Evolutionary conservation across 2,329 filamentous ascomycete species (phyloP).

Genomic region (Botryotinia globosa): DNA sequence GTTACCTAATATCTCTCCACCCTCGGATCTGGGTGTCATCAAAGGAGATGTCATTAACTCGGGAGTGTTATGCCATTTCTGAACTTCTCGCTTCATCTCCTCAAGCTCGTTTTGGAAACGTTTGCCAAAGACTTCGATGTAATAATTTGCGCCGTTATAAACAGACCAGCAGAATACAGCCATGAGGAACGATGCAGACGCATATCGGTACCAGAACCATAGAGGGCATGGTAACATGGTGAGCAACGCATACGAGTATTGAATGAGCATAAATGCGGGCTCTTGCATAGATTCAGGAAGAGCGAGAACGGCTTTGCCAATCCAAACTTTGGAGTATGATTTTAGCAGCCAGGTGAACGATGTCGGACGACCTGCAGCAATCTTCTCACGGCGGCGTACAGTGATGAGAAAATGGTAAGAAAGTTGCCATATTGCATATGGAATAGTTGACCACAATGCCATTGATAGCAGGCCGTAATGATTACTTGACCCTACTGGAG

Average conservation of each 20-base stretch:
- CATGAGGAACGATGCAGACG: conserved; percentile 72
- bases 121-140: conserved; percentile 97
- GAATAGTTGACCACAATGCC: conserved; percentile 91
- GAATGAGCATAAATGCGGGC: conserved; percentile 90
- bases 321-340: conserved; percentile 85
- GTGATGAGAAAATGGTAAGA: conserved; percentile 94
- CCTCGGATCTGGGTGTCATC: conserved; percentile 40
- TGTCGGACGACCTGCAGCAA: conserved; percentile 89
- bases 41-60: conserved; percentile 46
- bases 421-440: conserved; percentile 91
- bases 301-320: conserved; percentile 79
- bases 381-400: conserved; percentile 90
- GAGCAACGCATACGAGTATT: conserved; percentile 83
- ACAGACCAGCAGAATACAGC: conserved; percentile 91
- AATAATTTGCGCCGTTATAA: conserved; percentile 95
- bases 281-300: conserved; percentile 78
- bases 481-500: conserved; percentile 66
- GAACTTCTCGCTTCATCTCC: conserved; percentile 80
- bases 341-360: conserved; percentile 96
- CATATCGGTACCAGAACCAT: conserved; percentile 88
- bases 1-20: conserved; percentile 20
- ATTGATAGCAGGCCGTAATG: conserved; percentile 81
- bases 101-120: conserved; percentile 96
- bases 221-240: conserved; percentile 94
- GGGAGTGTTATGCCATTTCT: conserved; percentile 73